These are phyloP conservation scores for Hypomyces perniciosus DNA, from an alignment of 2,329 filamentous ascomycete genomes.

Conservation along the genomic window DNA sequence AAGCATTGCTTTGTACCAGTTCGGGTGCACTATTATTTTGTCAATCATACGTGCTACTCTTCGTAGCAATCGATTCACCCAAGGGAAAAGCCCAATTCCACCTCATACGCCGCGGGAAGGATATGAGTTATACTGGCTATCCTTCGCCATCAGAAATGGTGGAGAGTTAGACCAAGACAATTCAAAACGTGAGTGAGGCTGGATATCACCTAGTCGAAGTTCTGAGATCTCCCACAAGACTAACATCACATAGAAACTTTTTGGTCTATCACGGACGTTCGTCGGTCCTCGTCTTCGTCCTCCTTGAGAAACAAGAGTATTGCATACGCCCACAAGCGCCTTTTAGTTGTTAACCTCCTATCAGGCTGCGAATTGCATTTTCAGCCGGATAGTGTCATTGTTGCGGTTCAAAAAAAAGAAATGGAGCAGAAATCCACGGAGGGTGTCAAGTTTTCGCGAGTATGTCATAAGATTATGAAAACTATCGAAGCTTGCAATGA, in stretches of 20 bases:
- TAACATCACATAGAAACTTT: too few species aligned
- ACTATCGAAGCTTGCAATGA: neutral
- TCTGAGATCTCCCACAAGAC: too few species aligned
- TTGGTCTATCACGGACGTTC: too few species aligned
- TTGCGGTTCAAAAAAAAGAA: neutral
- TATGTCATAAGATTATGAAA: neutral
- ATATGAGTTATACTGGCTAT: neutral
- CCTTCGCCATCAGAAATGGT: neutral
- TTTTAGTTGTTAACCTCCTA: too few species aligned
- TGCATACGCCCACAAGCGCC: too few species aligned
- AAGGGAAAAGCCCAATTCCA: neutral
- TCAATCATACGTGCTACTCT: neutral
- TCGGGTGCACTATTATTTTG: neutral
- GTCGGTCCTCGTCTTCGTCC: too few species aligned
- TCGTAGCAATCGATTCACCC: neutral
- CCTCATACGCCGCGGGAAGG: neutral
- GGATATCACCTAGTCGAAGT: too few species aligned
- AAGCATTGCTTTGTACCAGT: neutral
- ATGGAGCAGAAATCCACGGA: neutral
- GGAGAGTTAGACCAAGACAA: neutral
- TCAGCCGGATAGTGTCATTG: neutral
- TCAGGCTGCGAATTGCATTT: neutral
- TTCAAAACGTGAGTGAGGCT: neutral
- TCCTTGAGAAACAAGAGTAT: too few species aligned
- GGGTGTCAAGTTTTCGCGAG: neutral